Percentiles rank a stretch among this genome's conserved stretches.
Conservation (phyloP, 257 asterid genomes). For the Solanum dulcamara region DNA sequence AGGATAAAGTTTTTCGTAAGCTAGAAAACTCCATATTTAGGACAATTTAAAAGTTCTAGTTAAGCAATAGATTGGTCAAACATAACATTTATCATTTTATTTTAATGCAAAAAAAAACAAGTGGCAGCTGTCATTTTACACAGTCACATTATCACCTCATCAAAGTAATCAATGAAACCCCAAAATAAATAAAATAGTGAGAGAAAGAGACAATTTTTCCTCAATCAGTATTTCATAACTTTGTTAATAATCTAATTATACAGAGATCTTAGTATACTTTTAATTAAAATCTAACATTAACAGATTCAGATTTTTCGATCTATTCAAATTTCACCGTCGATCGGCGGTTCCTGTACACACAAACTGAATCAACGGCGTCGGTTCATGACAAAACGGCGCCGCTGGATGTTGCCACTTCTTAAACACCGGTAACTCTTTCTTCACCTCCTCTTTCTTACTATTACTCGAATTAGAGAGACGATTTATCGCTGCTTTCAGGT, state of each 20-base stretch:
- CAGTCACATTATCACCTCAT: neutral
- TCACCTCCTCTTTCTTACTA: conserved; percentile 3
- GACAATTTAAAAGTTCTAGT: too few relatives aligned
- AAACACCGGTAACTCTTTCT: conserved; percentile 7
- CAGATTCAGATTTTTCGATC: neutral
- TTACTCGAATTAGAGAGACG: neutral
- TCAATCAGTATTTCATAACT: neutral
- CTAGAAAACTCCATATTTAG: too few relatives aligned
- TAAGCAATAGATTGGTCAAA: neutral
- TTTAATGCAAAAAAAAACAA: neutral
- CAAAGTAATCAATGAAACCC: neutral
- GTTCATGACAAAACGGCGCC: conserved; percentile 49
- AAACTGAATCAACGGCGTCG: conserved; percentile 38
- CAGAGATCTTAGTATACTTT: neutral
- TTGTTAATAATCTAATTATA: neutral
- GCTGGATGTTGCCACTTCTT: conserved; percentile 67
- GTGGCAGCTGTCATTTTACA: neutral
- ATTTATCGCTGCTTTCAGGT: neutral
- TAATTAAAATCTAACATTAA: neutral
- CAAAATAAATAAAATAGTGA: neutral
- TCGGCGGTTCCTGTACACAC: conserved; percentile 33
- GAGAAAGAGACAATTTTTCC: neutral
- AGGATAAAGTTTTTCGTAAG: too few relatives aligned
- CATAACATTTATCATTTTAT: neutral
- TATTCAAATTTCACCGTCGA: conserved; percentile 5